phyloP scores from a whole-genome alignment of 2,329 filamentous ascomycete genomes.

The Monilinia aucupariae region DNA sequence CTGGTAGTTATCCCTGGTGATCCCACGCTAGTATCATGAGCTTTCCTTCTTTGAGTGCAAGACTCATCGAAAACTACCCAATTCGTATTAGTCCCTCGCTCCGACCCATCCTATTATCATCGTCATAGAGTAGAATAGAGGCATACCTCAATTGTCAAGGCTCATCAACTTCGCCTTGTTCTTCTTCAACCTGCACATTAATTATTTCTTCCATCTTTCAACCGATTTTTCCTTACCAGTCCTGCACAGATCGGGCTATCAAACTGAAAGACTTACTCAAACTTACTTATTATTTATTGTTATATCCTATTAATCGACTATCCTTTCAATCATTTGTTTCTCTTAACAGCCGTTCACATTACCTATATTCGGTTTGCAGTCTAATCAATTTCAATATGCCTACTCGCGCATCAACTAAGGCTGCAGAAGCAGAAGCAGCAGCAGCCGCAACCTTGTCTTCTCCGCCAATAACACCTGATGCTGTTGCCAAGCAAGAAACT shows the following conservation, averaged over 20 bases:
- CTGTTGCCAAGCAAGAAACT: background rate
- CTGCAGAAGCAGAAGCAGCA: background rate
- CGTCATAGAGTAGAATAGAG: background rate
- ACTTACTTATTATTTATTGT: background rate
- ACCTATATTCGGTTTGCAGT: background rate
- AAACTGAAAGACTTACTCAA: background rate
- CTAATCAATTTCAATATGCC: background rate
- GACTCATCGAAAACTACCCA: background rate
- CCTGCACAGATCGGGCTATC: background rate
- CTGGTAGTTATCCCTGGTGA: no score
- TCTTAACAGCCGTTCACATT: background rate
- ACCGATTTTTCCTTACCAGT: background rate
- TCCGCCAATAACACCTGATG: slow-evolving; percentile 1
- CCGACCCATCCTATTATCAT: background rate
- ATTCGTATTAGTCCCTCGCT: background rate
- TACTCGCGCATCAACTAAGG: slow-evolving; percentile 10
- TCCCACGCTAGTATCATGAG: no score
- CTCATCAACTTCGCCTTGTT: background rate
- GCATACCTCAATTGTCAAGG: background rate
- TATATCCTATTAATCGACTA: background rate
- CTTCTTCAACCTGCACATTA: background rate
- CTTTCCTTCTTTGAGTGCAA: background rate
- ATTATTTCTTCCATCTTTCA: background rate
- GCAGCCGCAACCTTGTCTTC: slow-evolving; percentile 9
- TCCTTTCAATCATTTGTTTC: background rate